These are phyloP conservation scores for Candida sakaeoensis DNA, from an alignment of 805 yeast genomes.

Conservation along the genomic window DNA sequence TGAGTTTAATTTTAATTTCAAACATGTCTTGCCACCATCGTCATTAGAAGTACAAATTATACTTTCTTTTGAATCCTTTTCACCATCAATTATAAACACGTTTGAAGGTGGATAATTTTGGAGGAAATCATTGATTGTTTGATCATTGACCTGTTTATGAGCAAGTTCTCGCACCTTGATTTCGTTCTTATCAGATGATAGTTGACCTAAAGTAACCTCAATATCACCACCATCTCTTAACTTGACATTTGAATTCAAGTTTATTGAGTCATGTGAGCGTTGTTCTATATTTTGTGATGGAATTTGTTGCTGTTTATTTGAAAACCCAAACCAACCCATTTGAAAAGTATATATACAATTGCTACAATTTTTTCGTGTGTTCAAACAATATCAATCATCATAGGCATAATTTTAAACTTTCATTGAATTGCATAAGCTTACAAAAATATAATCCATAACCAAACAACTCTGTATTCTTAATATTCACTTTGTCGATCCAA, in stretches of 20 bases:
- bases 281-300: conserved; percentile 17
- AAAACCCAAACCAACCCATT: conserved; percentile 17
- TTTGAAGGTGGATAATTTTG: conserved; percentile 24
- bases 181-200: not conserved
- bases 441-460: conserved; percentile 24
- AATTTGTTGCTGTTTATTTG: not conserved
- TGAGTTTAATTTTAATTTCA: conserved; percentile 38
- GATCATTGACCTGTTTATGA: conserved; percentile 12
- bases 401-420: conserved; percentile 22
- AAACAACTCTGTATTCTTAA: conserved; percentile 10
- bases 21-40: conserved; percentile 45
- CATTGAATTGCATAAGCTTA: conserved; percentile 28
- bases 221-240: conserved; percentile 4
- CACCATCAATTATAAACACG: conserved; percentile 41
- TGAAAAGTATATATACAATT: not conserved
- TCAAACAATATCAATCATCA: conserved; percentile 11
- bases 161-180: conserved; percentile 16
- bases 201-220: conserved; percentile 1
- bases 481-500: conserved; percentile 16
- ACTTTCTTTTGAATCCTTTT: conserved; percentile 32
- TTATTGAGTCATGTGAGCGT: conserved; percentile 23
- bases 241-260: conserved; percentile 15
- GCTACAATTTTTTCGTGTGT: not conserved
- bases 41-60: conserved; percentile 44
- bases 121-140: conserved; percentile 29